A percentile compares a stretch with the other conserved stretches of the same genome.
These are phyloP conservation scores for Geotrichum armillariae DNA, from an alignment of 1,139 yeast species.

Conservation along the genomic window DNA sequence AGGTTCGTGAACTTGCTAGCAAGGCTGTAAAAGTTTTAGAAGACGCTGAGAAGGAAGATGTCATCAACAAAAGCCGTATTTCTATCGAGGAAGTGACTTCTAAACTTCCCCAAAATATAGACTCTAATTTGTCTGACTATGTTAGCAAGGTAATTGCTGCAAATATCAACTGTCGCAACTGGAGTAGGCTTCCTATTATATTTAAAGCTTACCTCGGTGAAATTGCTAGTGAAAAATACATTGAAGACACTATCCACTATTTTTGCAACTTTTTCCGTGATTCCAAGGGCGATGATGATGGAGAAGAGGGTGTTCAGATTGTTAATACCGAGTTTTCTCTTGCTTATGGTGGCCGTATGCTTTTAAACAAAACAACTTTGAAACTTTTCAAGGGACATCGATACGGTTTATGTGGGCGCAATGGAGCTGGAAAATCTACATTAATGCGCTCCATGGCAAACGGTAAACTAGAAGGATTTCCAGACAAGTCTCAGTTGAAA, in stretches of 20 bases:
- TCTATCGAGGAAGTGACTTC: slow-evolving; percentile 51
- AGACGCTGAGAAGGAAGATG: slow-evolving; percentile 72
- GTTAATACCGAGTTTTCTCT: slow-evolving; percentile 93
- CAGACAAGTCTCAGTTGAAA: slow-evolving; percentile 79
- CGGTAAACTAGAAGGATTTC: slow-evolving; percentile 98
- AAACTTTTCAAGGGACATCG: slow-evolving; percentile 92
- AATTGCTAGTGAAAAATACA: slow-evolving; percentile 46
- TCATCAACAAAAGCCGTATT: slow-evolving; percentile 76
- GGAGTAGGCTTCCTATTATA: slow-evolving; percentile 66
- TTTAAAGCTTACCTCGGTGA: slow-evolving; percentile 39
- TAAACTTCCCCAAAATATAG: slow-evolving; percentile 33
- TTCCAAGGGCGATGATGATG: slow-evolving; percentile 57
- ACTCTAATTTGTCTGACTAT: slow-evolving; percentile 47
- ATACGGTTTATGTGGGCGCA: slow-evolving; percentile 97
- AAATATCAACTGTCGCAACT: slow-evolving; percentile 88
- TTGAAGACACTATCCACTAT: slow-evolving; percentile 50
- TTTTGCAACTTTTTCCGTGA: slow-evolving; percentile 64
- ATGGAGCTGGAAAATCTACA: slow-evolving; percentile 98
- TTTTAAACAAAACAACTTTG: slow-evolving; percentile 85
- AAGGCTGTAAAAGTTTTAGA: slow-evolving; percentile 81
- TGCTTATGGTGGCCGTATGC: slow-evolving; percentile 97
- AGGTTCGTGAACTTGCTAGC: slow-evolving; percentile 88
- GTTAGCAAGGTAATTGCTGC: slow-evolving; percentile 57
- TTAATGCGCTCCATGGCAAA: slow-evolving; percentile 96
- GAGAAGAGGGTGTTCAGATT: slow-evolving; percentile 78